Evolutionary conservation across 768 basidiomycete species (phyloP), one percentile per base, ranked within the genome.

Genomic region (Serendipita sp.): DNA sequence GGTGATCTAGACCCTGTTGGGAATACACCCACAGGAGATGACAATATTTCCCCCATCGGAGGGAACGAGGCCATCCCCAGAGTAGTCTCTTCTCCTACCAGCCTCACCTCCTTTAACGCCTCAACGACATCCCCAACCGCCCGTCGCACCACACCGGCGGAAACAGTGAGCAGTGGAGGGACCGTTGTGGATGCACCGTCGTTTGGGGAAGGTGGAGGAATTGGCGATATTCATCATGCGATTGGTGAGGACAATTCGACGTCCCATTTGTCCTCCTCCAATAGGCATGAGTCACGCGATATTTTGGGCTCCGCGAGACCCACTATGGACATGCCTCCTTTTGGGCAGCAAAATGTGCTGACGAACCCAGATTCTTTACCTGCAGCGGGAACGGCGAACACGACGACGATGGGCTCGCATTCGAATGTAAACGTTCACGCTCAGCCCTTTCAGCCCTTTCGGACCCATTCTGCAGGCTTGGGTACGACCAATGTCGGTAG

Each of bases 391-490:
- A 13, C 44, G 13, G 44, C 44, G 18, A 11, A 46, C 13, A 46
- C 11, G 13, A 46, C 44, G 44, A 18, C 44, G 11, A 46, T 11
- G 44, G 44, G 18, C 18, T 18, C 44, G 0, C 13, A 46, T 23
- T 54, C 52, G 10, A 54, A 11, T 2, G 16, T 54, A 11, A 54
- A 15, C 28, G 11, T 28, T 10, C 52, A 54, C 16, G 13, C 52
- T 54, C 16, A 11, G 11, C 52, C 52, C 52, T 54, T 54, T 54
- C 52, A 54, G 52, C 52, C 52, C 52, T 54, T 54, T 54, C 52
- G 52, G 10, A 30, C 52, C 52, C 44, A 46, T 18, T 46, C 44
- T 46, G 18, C 44, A 11, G 44, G 44, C 13, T 18, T 46, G 11
- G 52, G 52, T 30, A 23, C 23, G 23, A 23, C 23, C 23, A 23